phyloP scores from a whole-genome alignment of 441 rosid species.

The Pelargonium citronellum region DNA sequence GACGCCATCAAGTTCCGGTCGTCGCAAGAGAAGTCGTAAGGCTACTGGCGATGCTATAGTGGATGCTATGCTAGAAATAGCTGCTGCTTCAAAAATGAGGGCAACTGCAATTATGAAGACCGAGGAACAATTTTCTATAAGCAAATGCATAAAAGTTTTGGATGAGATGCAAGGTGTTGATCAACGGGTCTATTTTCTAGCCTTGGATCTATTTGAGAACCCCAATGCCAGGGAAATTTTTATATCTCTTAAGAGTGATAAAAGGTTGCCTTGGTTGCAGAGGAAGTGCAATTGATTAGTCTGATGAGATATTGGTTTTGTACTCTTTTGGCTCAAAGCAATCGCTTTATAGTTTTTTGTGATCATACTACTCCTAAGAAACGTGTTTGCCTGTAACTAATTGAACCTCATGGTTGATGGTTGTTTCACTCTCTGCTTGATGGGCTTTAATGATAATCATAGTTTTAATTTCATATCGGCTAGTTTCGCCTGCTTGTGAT shows the following conservation, averaged over 20 bases:
- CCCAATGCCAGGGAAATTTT: slow-evolving; percentile 61
- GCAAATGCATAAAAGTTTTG: slow-evolving; percentile 73
- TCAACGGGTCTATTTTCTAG: slow-evolving; percentile 59
- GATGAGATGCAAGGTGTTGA: slow-evolving; percentile 87
- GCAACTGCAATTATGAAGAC: slow-evolving; percentile 59
- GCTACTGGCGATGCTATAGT: slow-evolving; percentile 80
- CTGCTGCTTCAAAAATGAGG: slow-evolving; percentile 77
- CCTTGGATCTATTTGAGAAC: slow-evolving; percentile 79
- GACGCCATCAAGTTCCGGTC: slow-evolving; percentile 44
- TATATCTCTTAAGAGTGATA: slow-evolving; percentile 64
- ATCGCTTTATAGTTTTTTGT: slow-evolving; percentile 7
- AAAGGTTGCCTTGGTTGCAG: slow-evolving; percentile 67
- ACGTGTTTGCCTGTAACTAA: slow-evolving; percentile 28
- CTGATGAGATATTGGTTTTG: slow-evolving; percentile 15
- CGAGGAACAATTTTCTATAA: slow-evolving; percentile 67
- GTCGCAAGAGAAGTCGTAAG: slow-evolving; percentile 62
- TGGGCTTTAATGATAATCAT: slow-evolving; percentile 23
- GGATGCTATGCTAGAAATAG: slow-evolving; percentile 85
- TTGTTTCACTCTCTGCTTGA: slow-evolving; percentile 17
- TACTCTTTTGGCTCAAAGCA: slow-evolving; percentile 14
- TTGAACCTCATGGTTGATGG: slow-evolving; percentile 20
- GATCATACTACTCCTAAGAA: slow-evolving; percentile 16
- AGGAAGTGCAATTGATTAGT: slow-evolving; percentile 41
- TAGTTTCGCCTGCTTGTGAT: slow-evolving; percentile 7
- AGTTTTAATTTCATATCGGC: slow-evolving; percentile 5